A percentile compares a stretch with the other conserved stretches of the same genome.
phyloP scores from a whole-genome alignment of 2,329 filamentous ascomycete genomes.

The Talaromyces sp. region DNA sequence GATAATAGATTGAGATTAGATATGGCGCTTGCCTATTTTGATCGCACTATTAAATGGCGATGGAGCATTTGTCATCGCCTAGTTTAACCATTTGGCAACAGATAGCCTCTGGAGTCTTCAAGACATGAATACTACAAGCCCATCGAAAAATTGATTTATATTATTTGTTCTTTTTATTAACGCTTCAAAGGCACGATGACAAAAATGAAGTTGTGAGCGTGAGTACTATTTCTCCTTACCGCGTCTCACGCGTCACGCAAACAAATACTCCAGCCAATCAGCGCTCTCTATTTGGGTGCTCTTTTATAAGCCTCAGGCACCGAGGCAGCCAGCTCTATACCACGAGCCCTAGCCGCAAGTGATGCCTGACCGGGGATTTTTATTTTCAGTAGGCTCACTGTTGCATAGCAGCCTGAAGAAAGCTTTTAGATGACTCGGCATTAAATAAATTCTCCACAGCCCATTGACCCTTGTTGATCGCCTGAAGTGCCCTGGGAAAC shows the following conservation, averaged over 20 bases:
- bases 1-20: constrained; percentile 4
- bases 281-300: not conserved
- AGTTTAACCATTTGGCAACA: not conserved
- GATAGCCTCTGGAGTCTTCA: not conserved
- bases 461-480: constrained; percentile 17
- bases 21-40: constrained; percentile 11
- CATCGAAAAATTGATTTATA: too few relatives aligned
- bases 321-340: not conserved
- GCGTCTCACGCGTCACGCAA: constrained; percentile 16
- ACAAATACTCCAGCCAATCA: constrained; percentile 9
- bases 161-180: not conserved
- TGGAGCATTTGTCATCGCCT: constrained; percentile 9
- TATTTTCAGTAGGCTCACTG: not conserved
- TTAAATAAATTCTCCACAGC: constrained; percentile 11
- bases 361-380: not conserved
- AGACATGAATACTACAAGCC: not conserved
- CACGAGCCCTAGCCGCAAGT: not conserved
- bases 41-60: constrained; percentile 9
- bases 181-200: not conserved
- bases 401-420: constrained; percentile 5
- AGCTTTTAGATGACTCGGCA: constrained; percentile 10
- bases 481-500: constrained; percentile 22
- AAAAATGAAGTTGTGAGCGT: not conserved
- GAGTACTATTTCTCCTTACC: not conserved
- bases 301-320: not conserved